Conservation (phyloP, 805 yeast species). For the Wickerhamomyces subpelliculosus region DNA sequence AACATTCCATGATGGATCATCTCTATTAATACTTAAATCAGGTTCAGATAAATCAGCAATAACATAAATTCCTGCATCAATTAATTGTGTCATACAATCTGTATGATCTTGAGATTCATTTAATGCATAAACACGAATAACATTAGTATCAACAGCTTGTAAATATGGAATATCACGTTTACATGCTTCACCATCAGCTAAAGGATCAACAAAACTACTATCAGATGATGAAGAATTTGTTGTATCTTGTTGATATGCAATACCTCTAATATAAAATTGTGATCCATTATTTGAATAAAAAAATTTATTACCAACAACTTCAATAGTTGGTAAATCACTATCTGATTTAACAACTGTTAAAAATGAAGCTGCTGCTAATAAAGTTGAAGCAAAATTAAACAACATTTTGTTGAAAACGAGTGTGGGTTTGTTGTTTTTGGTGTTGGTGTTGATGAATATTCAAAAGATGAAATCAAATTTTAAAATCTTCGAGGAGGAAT, state of each 20-base stretch:
- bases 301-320: constrained; percentile 71
- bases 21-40: constrained; percentile 51
- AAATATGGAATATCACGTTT: constrained; percentile 70
- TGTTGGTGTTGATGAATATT: too few species aligned
- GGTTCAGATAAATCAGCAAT: constrained; percentile 78
- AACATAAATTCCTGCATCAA: constrained; percentile 73
- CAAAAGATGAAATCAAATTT: too few species aligned
- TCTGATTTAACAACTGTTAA: constrained; percentile 27
- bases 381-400: constrained; percentile 23
- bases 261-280: constrained; percentile 70
- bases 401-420: too few species aligned
- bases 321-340: constrained; percentile 54
- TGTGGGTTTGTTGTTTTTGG: too few species aligned
- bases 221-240: constrained; percentile 40
- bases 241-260: constrained; percentile 73
- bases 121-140: constrained; percentile 70
- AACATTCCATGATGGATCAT: constrained; percentile 53
- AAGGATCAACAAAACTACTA: constrained; percentile 57
- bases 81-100: constrained; percentile 58
- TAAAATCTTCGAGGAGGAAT: too few species aligned
- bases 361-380: constrained; percentile 29
- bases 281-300: constrained; percentile 73
- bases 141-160: constrained; percentile 55
- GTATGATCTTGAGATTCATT: constrained; percentile 58
- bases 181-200: constrained; percentile 57